These are phyloP conservation scores for Umbelopsis isabellina DNA, from an alignment of 192 early-diverging fungal genomes.

Conservation along the genomic window DNA sequence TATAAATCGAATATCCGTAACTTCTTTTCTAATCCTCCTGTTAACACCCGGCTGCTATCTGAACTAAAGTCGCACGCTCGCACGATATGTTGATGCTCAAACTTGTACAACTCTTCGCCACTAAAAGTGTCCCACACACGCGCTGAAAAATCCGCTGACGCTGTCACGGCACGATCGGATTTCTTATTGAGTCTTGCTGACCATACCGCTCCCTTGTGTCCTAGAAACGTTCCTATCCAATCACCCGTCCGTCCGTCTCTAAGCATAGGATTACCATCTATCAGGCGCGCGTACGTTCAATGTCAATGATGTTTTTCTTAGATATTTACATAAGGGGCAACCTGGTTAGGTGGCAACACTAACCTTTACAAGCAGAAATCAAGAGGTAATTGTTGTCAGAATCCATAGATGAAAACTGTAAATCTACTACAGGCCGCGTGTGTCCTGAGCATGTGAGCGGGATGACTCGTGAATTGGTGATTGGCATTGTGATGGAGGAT, in stretches of 20 bases:
- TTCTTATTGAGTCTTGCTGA: constrained; percentile 77
- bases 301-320: background rate
- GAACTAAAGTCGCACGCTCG: constrained; percentile 80
- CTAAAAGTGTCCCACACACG: constrained; percentile 87
- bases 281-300: background rate
- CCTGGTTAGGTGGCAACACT: background rate
- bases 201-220: constrained; percentile 95
- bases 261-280: constrained; percentile 86
- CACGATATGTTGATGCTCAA: constrained; percentile 83
- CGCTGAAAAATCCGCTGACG: constrained; percentile 92
- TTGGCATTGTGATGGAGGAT: constrained; percentile 17
- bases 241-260: constrained; percentile 88
- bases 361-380: constrained; percentile 90
- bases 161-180: constrained; percentile 83
- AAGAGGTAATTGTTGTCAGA: constrained; percentile 76
- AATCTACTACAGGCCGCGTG: constrained; percentile 88
- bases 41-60: constrained; percentile 72
- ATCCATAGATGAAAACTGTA: constrained; percentile 77
- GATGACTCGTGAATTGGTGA: constrained; percentile 57
- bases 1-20: constrained; percentile 82
- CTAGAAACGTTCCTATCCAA: constrained; percentile 91
- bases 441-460: constrained; percentile 90
- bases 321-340: background rate
- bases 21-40: constrained; percentile 83
- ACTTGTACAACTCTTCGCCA: constrained; percentile 69